Conservation (phyloP, 352 stramenopile genomes). For the Salisapilia sapeloensis region DNA sequence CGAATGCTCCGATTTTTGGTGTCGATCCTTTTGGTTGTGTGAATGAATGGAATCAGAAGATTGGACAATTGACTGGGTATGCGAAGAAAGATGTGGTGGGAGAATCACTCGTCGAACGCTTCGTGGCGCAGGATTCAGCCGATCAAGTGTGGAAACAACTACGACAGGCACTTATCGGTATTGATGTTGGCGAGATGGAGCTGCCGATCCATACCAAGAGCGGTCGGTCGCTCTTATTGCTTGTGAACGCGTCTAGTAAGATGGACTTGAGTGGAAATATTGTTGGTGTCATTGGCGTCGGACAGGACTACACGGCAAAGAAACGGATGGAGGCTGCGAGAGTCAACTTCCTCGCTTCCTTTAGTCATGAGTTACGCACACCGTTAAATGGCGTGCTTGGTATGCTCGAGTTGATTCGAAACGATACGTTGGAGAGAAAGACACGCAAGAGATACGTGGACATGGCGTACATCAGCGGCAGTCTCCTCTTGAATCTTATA, state of each 20-base stretch:
- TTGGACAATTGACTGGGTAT: constrained; percentile 53
- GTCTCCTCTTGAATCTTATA: constrained; percentile 47
- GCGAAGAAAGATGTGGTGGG: constrained; percentile 36
- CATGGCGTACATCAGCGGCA: constrained; percentile 53
- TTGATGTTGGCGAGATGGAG: constrained; percentile 56
- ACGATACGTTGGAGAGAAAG: constrained; percentile 46
- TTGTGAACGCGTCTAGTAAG: constrained; percentile 57
- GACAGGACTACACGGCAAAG: constrained; percentile 78
- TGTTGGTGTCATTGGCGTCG: constrained; percentile 75
- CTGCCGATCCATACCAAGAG: constrained; percentile 38
- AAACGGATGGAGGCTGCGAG: constrained; percentile 51
- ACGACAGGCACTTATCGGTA: constrained; percentile 49
- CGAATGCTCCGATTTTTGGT: constrained; percentile 59
- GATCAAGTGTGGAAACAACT: constrained; percentile 24
- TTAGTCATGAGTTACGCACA: constrained; percentile 51
- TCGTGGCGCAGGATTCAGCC: too few species aligned
- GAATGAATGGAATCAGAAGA: constrained; percentile 69
- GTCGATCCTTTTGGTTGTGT: constrained; percentile 56
- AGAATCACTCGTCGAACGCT: constrained; percentile 36
- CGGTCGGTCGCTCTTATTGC: constrained; percentile 18
- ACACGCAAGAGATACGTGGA: constrained; percentile 42
- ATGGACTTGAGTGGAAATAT: constrained; percentile 79
- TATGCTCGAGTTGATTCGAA: constrained; percentile 50
- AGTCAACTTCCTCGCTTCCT: constrained; percentile 51
- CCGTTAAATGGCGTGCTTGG: constrained; percentile 64